Base-by-base conservation (phyloP, 2,329 filamentous ascomycete species). In the Capronia americana region DNA sequence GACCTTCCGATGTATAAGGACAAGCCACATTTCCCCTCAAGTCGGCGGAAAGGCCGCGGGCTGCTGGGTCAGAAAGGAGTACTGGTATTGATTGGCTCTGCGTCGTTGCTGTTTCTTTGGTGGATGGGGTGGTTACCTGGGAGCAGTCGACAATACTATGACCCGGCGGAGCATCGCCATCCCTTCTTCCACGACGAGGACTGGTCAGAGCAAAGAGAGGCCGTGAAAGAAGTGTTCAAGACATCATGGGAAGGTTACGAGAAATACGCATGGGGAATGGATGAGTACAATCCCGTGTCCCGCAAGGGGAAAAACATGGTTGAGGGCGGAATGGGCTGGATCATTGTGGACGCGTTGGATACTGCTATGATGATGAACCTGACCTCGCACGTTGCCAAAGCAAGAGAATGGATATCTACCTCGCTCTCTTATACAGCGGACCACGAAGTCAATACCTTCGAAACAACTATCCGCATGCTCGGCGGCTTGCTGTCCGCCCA, bases 351-450 rank as follows among this genome's bases (percentile, higher is more conserved):
- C 80, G 89, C 94, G 12, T 83, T 99, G 69, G 95, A 99, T 78
- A 99, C 95, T 0, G 87, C 98, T 85, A 99, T 99, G 82, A 84
- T 99, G 68, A 99, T 99, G 95, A 98, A 98, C 77, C 84, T 97
- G 70, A 98, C 94, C 14, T 90, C 88, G 34, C 89, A 93, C 68
- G 85, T 99, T 46, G 85, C 88, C 44, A 89, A 96, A 74, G 94
- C 95, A 30, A 86, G 94, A 63, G 87, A 96, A 75, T 99, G 95
- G 95, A 88, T 99, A 56, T 85, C 91, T 1, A 89, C 88, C 4
- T 88, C 88, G 7, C 80, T 98, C 69, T 89, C 88, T 11, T 98
- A 96, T 80, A 89, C 97, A 67, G 72, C 71, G 56, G 86, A 97
- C 74, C 93, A 97, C 77, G 92, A 97, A 76, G 94, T 99, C 63